Base-by-base conservation (phyloP, 495 filamentous ascomycete species). In the Penicillium riverlandense region DNA sequence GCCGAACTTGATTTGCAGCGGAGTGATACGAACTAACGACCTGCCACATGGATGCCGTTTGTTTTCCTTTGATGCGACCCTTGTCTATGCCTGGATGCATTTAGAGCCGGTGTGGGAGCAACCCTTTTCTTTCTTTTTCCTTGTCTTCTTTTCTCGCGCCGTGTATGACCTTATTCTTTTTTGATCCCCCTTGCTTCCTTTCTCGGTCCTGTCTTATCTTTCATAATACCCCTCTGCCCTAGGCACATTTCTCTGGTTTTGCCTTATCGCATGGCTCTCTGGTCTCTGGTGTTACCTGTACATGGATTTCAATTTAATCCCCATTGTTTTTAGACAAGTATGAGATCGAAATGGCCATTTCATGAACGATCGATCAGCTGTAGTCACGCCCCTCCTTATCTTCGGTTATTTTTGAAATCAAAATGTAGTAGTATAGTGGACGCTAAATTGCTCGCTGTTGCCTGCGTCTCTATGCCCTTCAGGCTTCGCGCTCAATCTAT, bases 121-220 rank as follows among this genome's bases (percentile, higher is more conserved):
- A 11, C 47, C 37, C 37, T 48, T 53, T 41, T 47, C 32, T 44
- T 41, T 39, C 40, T 55, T 47, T 29, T 50, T 47, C 52, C 36
- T 35, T 36, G 29, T 40, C 14, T 51, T 49, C 33, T 29, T 35
- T 47, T 35, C 32, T 52, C 8, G 29, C 31, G 49, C 41, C 13
- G 38, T 52, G 50, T 50, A 48, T 50, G 28, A 48, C 28, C 22
- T 35, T 37, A 34, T 53, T 32, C 31, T 45, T 38, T 37, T 15
- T 34, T 12, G 16, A 45, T 27, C 35, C 41, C 43, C 29, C n/a
- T 29, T 40, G 16, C 29, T 63, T 58, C 45, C 41, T 31, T 59
- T 61, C 55, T 55, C 52, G 55, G 61, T 59, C 55, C 46, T 65
- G 58, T 62, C 46, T 68, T 63, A 58, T 57, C 63, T 50, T 49